Evolutionary conservation across 768 basidiomycete species (phyloP).

Genomic region (Postia placenta): DNA sequence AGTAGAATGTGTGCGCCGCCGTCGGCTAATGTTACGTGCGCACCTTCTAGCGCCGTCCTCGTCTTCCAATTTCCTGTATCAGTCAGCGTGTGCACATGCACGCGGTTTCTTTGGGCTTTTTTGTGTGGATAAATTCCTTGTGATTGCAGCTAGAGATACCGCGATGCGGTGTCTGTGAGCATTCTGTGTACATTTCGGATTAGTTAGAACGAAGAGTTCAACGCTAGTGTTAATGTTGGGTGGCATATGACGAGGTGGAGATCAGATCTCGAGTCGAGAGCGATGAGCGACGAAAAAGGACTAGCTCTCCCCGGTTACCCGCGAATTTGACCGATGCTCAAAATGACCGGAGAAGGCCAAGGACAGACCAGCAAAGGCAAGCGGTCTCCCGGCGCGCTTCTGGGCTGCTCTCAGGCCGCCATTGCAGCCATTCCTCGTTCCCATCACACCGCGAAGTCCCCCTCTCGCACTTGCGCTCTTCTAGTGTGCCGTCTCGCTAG

Average conservation of each 20-base stretch:
- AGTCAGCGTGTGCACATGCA: neutral
- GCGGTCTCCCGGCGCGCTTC: no score
- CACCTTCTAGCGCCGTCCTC: neutral
- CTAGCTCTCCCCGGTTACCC: neutral
- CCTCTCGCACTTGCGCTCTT: conserved; percentile 7
- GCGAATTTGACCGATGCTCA: neutral
- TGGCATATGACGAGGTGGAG: neutral
- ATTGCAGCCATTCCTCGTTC: neutral
- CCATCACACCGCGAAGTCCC: conserved; percentile 1
- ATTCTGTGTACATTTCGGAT: neutral
- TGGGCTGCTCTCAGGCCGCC: neutral
- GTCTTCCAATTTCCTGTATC: neutral
- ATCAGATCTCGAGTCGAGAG: neutral
- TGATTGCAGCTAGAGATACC: neutral
- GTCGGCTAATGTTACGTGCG: neutral
- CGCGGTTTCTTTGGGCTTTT: neutral
- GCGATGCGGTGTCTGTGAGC: neutral
- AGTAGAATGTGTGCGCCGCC: neutral
- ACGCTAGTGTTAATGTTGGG: neutral
- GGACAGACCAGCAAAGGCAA: no score
- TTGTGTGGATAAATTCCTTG: no score
- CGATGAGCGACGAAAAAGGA: neutral
- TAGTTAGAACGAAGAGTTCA: neutral
- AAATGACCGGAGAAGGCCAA: neutral
- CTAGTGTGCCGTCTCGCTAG: neutral